Evolutionary conservation across 257 asterid genomes (phyloP).

Genomic region (Nicotiana sylvestris): DNA sequence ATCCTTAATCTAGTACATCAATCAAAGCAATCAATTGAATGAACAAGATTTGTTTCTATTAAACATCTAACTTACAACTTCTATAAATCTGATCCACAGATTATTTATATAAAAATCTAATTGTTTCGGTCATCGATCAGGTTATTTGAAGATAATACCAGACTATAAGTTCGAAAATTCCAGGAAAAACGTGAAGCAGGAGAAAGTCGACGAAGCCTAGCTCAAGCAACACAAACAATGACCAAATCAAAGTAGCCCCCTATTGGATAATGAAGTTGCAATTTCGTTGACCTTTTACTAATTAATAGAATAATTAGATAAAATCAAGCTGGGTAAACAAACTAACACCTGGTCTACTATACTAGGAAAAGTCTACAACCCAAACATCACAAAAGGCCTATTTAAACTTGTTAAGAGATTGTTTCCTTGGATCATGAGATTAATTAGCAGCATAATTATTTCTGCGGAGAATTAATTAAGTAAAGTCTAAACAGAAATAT

Average conservation of each 20-base stretch:
- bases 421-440: background rate
- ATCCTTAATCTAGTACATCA: background rate
- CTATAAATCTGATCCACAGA: too few relatives aligned
- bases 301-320: background rate
- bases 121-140: too few relatives aligned
- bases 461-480: background rate
- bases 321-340: too few relatives aligned
- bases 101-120: too few relatives aligned
- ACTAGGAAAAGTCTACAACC: background rate
- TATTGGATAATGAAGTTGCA: background rate
- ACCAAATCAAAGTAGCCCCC: background rate
- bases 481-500: background rate
- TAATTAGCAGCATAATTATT: background rate
- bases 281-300: background rate
- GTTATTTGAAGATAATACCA: too few relatives aligned
- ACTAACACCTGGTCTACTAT: too few relatives aligned
- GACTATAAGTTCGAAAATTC: background rate
- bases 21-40: background rate
- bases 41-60: background rate
- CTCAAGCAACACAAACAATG: too few relatives aligned
- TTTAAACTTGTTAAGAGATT: background rate
- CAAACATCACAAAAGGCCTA: background rate
- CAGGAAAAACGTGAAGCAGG: too few relatives aligned
- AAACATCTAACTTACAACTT: too few relatives aligned
- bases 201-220: too few relatives aligned